Evolutionary conservation across 106 monocot species (phyloP).

Genomic region (Dioscorea alata): DNA sequence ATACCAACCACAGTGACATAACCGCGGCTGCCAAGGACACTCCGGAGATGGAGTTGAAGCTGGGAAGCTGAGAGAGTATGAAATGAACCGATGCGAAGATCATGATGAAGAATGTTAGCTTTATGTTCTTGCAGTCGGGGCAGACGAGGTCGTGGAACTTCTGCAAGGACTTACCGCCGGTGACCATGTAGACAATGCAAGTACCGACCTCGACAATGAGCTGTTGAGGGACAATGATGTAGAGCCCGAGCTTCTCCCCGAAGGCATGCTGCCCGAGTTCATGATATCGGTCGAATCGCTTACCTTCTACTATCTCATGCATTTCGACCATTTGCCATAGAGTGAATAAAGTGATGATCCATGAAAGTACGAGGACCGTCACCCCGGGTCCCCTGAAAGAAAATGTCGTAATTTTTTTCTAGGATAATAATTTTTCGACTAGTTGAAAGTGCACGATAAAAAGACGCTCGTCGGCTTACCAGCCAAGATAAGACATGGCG

Average conservation of each 20-base stretch:
- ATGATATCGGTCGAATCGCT: slow-evolving; percentile 49
- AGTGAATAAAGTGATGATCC: slow-evolving; percentile 48
- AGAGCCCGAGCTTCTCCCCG: slow-evolving; percentile 41
- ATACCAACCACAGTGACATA: slow-evolving; percentile 39
- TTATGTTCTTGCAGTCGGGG: slow-evolving; percentile 14
- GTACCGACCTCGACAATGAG: slow-evolving; percentile 31
- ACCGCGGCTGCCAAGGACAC: slow-evolving; percentile 47
- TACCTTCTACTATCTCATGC: slow-evolving; percentile 52
- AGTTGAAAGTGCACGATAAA: too few relatives aligned
- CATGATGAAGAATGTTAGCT: slow-evolving; percentile 32
- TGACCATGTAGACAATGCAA: slow-evolving; percentile 56
- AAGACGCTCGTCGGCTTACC: not conserved
- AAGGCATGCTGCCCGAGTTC: slow-evolving; percentile 50
- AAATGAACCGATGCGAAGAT: slow-evolving; percentile 39
- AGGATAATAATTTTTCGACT: too few relatives aligned
- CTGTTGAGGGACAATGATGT: slow-evolving; percentile 43
- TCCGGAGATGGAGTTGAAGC: slow-evolving; percentile 48
- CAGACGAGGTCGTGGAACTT: slow-evolving; percentile 37
- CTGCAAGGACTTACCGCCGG: slow-evolving; percentile 41
- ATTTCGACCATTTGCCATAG: slow-evolving; percentile 62
- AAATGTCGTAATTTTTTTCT: too few relatives aligned
- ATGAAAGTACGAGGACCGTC: slow-evolving; percentile 22
- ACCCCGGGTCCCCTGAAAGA: slow-evolving; percentile 36
- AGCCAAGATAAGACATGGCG: slow-evolving; percentile 19
- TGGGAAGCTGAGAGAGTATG: slow-evolving; percentile 31